Evolutionary conservation across 164 flowering plant genomes (phyloP).

Genomic region (Vitis labrusca): DNA sequence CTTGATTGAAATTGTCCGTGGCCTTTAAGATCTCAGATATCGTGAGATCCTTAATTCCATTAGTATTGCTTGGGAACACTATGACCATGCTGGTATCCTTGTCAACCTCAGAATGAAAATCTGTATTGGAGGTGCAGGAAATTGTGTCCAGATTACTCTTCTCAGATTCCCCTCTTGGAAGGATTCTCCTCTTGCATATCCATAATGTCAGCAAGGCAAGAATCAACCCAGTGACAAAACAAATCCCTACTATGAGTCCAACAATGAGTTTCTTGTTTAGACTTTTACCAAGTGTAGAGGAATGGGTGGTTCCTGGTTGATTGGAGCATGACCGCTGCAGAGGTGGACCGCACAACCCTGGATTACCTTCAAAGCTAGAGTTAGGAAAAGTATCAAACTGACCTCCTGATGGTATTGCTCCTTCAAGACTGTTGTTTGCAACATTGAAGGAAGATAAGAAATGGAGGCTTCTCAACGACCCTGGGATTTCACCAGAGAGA

Average conservation of each 20-base stretch:
- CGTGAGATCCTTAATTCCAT: conserved; percentile 48
- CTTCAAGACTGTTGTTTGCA: conserved; percentile 56
- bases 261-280: conserved; percentile 36
- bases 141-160: conserved; percentile 33
- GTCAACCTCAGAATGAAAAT: conserved; percentile 21
- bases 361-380: conserved; percentile 56
- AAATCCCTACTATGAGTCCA: conserved; percentile 40
- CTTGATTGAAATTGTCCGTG: conserved; percentile 57
- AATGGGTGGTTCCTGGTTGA: conserved; percentile 9
- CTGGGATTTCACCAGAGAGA: conserved; percentile 61
- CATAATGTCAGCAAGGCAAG: conserved; percentile 34
- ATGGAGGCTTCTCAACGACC: conserved; percentile 45
- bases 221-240: conserved; percentile 36
- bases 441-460: conserved; percentile 64
- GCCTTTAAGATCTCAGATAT: conserved; percentile 56
- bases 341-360: conserved; percentile 37
- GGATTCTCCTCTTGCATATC: conserved; percentile 47
- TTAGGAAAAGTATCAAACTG: conserved; percentile 59
- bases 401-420: conserved; percentile 61
- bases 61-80: conserved; percentile 36
- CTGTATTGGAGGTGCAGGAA: conserved; percentile 37
- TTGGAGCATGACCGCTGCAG: conserved; percentile 30
- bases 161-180: conserved; percentile 41
- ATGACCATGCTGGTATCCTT: conserved; percentile 44
- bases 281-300: conserved; percentile 10